A percentile compares a stretch with the other conserved stretches of the same genome.
Conservation (phyloP, 2,329 filamentous ascomycete genomes). For the Fusarium cyanostomum region DNA sequence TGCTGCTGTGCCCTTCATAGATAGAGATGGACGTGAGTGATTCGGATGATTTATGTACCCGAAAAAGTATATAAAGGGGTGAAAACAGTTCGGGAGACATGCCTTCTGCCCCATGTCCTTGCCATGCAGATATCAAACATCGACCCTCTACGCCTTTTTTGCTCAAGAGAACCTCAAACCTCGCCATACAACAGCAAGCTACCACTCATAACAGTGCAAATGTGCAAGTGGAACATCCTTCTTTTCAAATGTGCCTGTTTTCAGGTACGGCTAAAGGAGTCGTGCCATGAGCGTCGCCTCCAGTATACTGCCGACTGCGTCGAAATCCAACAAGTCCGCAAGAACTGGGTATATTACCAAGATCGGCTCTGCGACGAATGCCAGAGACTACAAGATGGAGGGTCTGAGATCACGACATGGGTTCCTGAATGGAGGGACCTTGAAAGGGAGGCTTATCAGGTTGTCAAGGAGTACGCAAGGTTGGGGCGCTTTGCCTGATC, state of each 20-base stretch:
- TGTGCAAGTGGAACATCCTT: conserved; percentile 32
- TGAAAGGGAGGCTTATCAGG: conserved; percentile 15
- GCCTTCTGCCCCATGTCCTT: too few species aligned
- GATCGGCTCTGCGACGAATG: conserved; percentile 8
- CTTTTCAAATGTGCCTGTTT: conserved; percentile 25
- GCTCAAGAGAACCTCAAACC: too few species aligned
- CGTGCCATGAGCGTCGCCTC: conserved; percentile 20
- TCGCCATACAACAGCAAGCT: too few species aligned
- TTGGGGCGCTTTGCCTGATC: conserved; percentile 8
- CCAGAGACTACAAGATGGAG: not conserved
- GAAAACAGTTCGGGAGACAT: too few species aligned
- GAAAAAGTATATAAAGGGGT: too few species aligned
- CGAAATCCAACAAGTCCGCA: conserved; percentile 19
- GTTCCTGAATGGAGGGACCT: conserved; percentile 16
- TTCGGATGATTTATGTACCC: too few species aligned
- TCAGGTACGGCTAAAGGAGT: conserved; percentile 12
- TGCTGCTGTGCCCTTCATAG: too few species aligned
- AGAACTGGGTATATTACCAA: conserved; percentile 26
- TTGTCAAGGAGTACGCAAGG: conserved; percentile 4
- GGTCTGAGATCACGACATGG: not conserved
- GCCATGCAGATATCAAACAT: too few species aligned
- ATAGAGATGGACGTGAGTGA: too few species aligned
- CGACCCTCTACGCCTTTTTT: too few species aligned
- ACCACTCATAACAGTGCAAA: not conserved
- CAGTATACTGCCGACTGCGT: conserved; percentile 16